Conservation (phyloP, 2,329 filamentous ascomycete genomes). For the Dryadomyces quercus-mongolicae region DNA sequence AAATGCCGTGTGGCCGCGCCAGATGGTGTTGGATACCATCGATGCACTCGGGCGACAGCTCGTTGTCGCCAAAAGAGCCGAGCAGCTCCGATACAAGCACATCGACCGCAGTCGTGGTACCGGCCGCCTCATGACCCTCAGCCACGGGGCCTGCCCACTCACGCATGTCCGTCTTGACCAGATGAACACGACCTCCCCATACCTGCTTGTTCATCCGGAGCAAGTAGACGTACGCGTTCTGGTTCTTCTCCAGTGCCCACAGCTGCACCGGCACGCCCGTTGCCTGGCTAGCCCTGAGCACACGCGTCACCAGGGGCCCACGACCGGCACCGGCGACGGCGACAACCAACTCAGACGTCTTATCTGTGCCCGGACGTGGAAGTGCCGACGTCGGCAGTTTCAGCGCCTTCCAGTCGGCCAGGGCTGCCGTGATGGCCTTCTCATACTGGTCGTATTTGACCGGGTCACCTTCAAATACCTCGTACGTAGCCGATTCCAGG, state of each 20-base stretch:
- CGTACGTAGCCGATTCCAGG: slow-evolving; percentile 91
- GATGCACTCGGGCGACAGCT: slow-evolving; percentile 85
- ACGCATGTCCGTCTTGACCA: slow-evolving; percentile 96
- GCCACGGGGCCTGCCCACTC: slow-evolving; percentile 75
- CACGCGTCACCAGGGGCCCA: slow-evolving; percentile 81
- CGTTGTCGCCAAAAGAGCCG: slow-evolving; percentile 93
- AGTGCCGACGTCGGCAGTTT: slow-evolving; percentile 63
- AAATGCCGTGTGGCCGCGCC: slow-evolving; percentile 68
- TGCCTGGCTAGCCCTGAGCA: slow-evolving; percentile 64
- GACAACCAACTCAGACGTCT: slow-evolving; percentile 47
- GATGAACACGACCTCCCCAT: slow-evolving; percentile 72
- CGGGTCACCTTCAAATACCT: slow-evolving; percentile 96
- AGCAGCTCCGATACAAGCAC: slow-evolving; percentile 90
- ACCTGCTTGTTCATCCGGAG: slow-evolving; percentile 70
- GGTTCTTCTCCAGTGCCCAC: slow-evolving; percentile 96
- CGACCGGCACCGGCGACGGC: slow-evolving; percentile 90
- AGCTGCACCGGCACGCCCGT: slow-evolving; percentile 71
- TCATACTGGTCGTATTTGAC: slow-evolving; percentile 98
- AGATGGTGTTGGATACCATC: slow-evolving; percentile 91
- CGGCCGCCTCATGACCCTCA: slow-evolving; percentile 27
- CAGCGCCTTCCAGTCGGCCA: slow-evolving; percentile 65
- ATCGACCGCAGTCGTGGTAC: slow-evolving; percentile 59
- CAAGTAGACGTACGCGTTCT: slow-evolving; percentile 89
- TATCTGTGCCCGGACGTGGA: slow-evolving; percentile 37
- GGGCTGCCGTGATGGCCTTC: slow-evolving; percentile 64